Percentiles rank a stretch among this genome's conserved stretches.
Conservation (phyloP, 257 asterid genomes). For the Solanum neorickii region DNA sequence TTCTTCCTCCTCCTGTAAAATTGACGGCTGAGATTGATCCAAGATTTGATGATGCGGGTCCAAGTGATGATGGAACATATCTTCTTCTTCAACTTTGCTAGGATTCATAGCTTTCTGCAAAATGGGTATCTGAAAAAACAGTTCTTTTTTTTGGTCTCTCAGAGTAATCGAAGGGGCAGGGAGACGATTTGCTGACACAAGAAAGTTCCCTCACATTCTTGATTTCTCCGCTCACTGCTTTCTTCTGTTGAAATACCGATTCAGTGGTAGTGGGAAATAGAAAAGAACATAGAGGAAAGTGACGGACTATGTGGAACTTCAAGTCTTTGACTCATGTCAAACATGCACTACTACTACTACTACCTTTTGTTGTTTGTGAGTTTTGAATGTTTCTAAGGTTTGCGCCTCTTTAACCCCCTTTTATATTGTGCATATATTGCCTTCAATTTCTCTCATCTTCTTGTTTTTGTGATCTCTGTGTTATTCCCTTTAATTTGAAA, state of each 20-base stretch:
- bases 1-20: slow-evolving; percentile 48
- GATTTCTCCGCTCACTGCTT: background rate
- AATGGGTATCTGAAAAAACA: background rate
- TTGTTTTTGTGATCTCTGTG: background rate
- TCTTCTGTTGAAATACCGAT: background rate
- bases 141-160: background rate
- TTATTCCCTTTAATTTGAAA: background rate
- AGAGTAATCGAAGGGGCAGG: background rate
- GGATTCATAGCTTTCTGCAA: slow-evolving; percentile 36
- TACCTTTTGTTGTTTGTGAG: background rate
- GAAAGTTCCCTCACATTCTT: background rate
- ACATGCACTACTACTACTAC: background rate
- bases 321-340: background rate
- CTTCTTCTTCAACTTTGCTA: slow-evolving; percentile 57
- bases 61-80: slow-evolving; percentile 36
- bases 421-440: background rate
- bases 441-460: background rate
- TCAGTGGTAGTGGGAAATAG: background rate
- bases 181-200: background rate
- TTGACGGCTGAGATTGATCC: slow-evolving; percentile 35
- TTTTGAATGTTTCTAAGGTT: background rate
- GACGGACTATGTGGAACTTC: background rate
- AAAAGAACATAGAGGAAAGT: background rate
- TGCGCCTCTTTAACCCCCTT: background rate
- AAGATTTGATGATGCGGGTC: slow-evolving; percentile 30